A percentile compares a stretch with the other conserved stretches of the same genome.
These are phyloP conservation scores for Calocybe indica DNA, from an alignment of 768 basidiomycete species.

Conservation along the genomic window DNA sequence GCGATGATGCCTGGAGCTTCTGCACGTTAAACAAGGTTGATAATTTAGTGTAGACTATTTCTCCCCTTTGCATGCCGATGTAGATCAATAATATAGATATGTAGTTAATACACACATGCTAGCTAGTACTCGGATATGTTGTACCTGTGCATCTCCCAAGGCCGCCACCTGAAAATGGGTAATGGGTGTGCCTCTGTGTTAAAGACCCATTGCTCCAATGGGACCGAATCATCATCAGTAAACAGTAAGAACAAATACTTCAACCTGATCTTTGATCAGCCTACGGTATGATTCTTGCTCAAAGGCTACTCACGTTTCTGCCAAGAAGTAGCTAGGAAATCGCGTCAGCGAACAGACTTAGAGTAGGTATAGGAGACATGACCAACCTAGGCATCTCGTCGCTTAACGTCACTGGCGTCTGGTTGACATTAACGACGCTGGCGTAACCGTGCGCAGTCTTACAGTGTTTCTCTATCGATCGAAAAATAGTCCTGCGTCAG, in stretches of 20 bases:
- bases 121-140: constrained; percentile 22
- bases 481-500: constrained; percentile 27
- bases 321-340: constrained; percentile 34
- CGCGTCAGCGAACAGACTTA: background rate
- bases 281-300: too few species aligned
- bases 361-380: background rate
- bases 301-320: constrained; percentile 29
- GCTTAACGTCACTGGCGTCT: constrained; percentile 16
- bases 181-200: constrained; percentile 74
- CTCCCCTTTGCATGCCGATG: background rate
- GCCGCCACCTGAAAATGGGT: constrained; percentile 63
- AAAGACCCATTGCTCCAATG: constrained; percentile 50
- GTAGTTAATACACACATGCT: background rate
- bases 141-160: constrained; percentile 43
- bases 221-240: constrained; percentile 52
- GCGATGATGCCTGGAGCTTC: constrained; percentile 18
- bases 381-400: constrained; percentile 52
- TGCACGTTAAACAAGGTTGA: constrained; percentile 26
- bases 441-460: constrained; percentile 42
- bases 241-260: constrained; percentile 73
- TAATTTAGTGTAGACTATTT: constrained; percentile 14
- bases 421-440: constrained; percentile 32
- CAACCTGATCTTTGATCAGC: constrained; percentile 26
- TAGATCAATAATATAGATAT: too few species aligned
- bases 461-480: constrained; percentile 42